A percentile compares a stretch with the other conserved stretches of the same genome.
Evolutionary conservation across 768 basidiomycete species (phyloP).

Genomic region (Chiua virens): DNA sequence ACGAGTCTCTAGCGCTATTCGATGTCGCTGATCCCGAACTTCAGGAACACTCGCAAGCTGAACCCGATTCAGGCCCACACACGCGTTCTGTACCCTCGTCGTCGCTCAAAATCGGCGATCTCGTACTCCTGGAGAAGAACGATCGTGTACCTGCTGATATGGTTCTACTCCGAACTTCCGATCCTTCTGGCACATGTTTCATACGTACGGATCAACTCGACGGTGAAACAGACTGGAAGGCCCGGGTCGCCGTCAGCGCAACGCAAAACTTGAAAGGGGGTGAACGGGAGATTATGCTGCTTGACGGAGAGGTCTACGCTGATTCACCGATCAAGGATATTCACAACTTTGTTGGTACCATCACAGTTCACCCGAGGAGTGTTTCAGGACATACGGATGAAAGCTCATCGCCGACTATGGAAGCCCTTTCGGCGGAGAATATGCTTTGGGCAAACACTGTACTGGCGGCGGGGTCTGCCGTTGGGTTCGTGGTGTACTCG

Average conservation of each 20-base stretch:
- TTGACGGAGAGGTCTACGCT: slow-evolving; percentile 92
- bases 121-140: slow-evolving; percentile 93
- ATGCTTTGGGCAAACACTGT: slow-evolving; percentile 98
- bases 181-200: slow-evolving; percentile 91
- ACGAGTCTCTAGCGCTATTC: slow-evolving; percentile 19
- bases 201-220: slow-evolving; percentile 97
- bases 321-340: slow-evolving; percentile 97
- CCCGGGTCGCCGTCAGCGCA: slow-evolving; percentile 72
- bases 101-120: slow-evolving; percentile 85
- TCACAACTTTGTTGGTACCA: slow-evolving; percentile 90
- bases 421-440: slow-evolving; percentile 93
- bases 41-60: slow-evolving; percentile 8
- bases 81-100: slow-evolving; percentile 86
- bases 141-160: slow-evolving; percentile 95
- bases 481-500: slow-evolving; percentile 93
- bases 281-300: slow-evolving; percentile 49
- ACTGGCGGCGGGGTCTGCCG: slow-evolving; percentile 88
- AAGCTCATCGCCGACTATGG: slow-evolving; percentile 47
- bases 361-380: slow-evolving; percentile 61
- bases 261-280: slow-evolving; percentile 29
- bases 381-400: slow-evolving; percentile 35
- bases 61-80: slow-evolving; percentile 43
- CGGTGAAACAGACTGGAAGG: slow-evolving; percentile 99
- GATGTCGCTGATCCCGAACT: slow-evolving; percentile 21
- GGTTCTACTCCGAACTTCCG: slow-evolving; percentile 84